Conservation (phyloP, 139 green algal species). For the Pleodorina starrii region DNA sequence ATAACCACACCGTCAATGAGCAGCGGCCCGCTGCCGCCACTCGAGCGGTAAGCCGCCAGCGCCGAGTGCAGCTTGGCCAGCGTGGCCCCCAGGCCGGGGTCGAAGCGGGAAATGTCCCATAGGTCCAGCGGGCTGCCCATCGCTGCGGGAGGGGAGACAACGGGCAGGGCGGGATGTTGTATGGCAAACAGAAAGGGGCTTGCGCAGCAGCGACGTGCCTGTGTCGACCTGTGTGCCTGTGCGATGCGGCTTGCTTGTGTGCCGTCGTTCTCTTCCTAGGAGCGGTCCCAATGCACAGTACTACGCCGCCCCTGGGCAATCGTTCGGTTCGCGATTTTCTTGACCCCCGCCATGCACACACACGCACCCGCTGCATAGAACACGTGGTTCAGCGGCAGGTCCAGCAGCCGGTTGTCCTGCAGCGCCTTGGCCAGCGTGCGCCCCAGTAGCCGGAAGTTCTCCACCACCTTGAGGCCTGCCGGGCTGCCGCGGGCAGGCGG, state of each 20-base stretch:
- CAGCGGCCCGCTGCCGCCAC: conserved; percentile 53
- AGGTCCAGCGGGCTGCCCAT: conserved; percentile 80
- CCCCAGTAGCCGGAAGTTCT: conserved; percentile 92
- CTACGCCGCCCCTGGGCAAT: too few species aligned
- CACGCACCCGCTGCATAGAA: conserved; percentile 85
- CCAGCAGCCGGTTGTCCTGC: conserved; percentile 94
- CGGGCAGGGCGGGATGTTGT: too few species aligned
- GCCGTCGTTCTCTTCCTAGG: too few species aligned
- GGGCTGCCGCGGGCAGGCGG: conserved; percentile 23
- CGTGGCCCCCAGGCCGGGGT: conserved; percentile 79
- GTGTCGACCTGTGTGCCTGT: too few species aligned
- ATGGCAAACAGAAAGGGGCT: too few species aligned
- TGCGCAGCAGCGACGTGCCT: too few species aligned
- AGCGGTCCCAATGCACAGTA: too few species aligned
- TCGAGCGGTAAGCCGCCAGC: conserved; percentile 19
- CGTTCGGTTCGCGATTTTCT: too few species aligned
- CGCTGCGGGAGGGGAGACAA: too few species aligned
- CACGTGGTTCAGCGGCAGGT: conserved; percentile 88
- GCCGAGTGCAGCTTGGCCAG: conserved; percentile 79
- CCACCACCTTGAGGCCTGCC: conserved; percentile 47
- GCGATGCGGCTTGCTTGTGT: too few species aligned
- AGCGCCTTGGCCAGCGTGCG: conserved; percentile 92
- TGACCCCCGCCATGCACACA: too few species aligned
- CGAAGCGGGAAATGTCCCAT: conserved; percentile 83
- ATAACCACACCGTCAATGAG: conserved; percentile 84